Evolutionary conservation across 2,329 filamentous ascomycete genomes (phyloP).

Genomic region (Hirsutella minnesotensis): DNA sequence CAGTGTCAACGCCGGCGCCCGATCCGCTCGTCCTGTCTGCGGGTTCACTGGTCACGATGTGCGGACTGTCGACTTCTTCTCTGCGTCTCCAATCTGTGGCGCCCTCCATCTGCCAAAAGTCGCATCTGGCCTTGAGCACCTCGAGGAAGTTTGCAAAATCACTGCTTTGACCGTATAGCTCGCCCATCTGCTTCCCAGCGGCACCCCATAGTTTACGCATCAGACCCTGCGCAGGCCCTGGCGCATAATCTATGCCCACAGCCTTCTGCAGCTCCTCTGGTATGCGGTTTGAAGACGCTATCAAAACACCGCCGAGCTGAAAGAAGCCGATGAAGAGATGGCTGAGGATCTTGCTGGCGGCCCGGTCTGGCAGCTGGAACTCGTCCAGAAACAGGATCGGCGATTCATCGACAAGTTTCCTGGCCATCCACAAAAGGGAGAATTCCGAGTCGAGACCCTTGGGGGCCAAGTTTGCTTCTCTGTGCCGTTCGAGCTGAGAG

Average conservation of each 20-base stretch:
- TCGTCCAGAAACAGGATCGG: constrained; percentile 74
- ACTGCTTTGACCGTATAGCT: constrained; percentile 47
- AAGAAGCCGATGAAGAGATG: constrained; percentile 73
- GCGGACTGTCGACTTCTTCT: constrained; percentile 22
- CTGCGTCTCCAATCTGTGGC: constrained; percentile 57
- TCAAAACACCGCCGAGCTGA: constrained; percentile 66
- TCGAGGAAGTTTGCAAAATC: constrained; percentile 70
- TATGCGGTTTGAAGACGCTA: constrained; percentile 75
- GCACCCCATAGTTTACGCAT: constrained; percentile 36
- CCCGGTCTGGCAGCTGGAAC: constrained; percentile 71
- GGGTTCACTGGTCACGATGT: not conserved
- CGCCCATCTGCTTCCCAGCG: constrained; percentile 23
- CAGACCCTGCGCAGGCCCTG: constrained; percentile 40
- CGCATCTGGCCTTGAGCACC: constrained; percentile 64
- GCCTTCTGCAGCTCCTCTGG: constrained; percentile 71
- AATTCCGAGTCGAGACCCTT: constrained; percentile 33
- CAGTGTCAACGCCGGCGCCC: not conserved
- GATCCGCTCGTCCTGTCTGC: not conserved
- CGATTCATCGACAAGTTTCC: constrained; percentile 61
- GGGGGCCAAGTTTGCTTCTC: constrained; percentile 24
- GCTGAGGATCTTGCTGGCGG: constrained; percentile 66
- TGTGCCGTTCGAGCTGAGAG: constrained; percentile 56
- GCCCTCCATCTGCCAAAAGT: constrained; percentile 77
- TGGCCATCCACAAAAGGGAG: constrained; percentile 61
- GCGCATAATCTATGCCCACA: constrained; percentile 54